Percentiles rank a stretch among this genome's conserved stretches.
These are phyloP conservation scores for Houttuynia cordata DNA, from an alignment of 164 flowering plant species.

Conservation along the genomic window DNA sequence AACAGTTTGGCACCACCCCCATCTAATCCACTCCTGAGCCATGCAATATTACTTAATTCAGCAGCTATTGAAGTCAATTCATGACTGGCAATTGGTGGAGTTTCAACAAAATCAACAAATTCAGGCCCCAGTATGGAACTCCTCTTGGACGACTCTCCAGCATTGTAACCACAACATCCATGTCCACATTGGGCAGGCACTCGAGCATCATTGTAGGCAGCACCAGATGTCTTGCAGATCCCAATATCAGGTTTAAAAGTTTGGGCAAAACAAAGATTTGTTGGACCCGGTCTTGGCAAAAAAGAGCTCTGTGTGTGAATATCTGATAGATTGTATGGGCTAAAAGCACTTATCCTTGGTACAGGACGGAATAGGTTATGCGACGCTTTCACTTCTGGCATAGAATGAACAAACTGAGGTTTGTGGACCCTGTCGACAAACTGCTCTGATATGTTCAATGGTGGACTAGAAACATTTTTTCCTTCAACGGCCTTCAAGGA, in stretches of 20 bases:
- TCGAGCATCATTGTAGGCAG: constrained; percentile 27
- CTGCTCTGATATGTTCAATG: constrained; percentile 26
- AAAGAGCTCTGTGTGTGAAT: constrained; percentile 16
- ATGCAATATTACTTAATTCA: constrained; percentile 61
- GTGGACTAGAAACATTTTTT: constrained; percentile 27
- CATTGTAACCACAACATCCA: constrained; percentile 43
- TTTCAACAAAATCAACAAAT: constrained; percentile 56
- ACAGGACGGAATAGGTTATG: constrained; percentile 55
- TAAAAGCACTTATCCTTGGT: constrained; percentile 70
- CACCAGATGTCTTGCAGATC: constrained; percentile 33
- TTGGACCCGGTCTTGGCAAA: constrained; percentile 18
- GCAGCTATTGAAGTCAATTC: constrained; percentile 57
- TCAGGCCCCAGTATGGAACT: constrained; percentile 72
- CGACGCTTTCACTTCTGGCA: constrained; percentile 18
- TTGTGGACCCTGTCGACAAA: constrained; percentile 15
- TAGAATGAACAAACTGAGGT: constrained; percentile 12
- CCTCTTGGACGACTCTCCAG: constrained; percentile 5
- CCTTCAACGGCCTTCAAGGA: constrained; percentile 40
- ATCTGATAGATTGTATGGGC: constrained; percentile 28
- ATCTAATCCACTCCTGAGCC: constrained; percentile 66
- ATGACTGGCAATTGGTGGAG: constrained; percentile 50
- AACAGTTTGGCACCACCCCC: constrained; percentile 12
- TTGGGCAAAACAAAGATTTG: constrained; percentile 30
- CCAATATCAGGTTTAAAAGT: constrained; percentile 32
- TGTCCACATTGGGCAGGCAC: constrained; percentile 63